Conservation (phyloP, 2,329 filamentous ascomycete genomes). For the Penicillium rolfsii region DNA sequence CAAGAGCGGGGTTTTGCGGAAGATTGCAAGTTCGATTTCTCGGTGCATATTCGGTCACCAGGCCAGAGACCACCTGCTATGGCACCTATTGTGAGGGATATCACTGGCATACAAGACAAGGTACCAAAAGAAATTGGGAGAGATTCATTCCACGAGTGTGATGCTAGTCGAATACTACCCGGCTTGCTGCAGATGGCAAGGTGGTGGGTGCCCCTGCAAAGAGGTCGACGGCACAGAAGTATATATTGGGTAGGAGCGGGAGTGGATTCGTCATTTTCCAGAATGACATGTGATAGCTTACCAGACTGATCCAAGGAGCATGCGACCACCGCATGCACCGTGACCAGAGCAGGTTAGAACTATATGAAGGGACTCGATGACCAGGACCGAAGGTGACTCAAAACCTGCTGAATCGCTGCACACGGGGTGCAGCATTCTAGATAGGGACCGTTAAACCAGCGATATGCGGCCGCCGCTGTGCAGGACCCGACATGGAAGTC, state of each 20-base stretch:
- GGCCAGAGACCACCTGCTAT: background rate
- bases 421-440: too few relatives aligned
- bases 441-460: too few relatives aligned
- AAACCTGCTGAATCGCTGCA: too few relatives aligned
- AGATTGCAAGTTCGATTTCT: background rate
- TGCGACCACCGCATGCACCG: background rate
- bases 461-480: background rate
- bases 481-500: background rate
- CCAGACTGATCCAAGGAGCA: background rate
- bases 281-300: background rate
- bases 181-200: too few relatives aligned
- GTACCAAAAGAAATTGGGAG: background rate
- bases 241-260: too few relatives aligned
- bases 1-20: background rate
- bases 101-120: background rate
- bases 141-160: too few relatives aligned
- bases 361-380: background rate
- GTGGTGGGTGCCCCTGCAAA: too few relatives aligned
- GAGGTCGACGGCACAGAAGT: too few relatives aligned
- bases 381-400: too few relatives aligned
- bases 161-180: too few relatives aligned
- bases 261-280: background rate
- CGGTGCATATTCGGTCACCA: background rate
- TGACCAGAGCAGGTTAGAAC: background rate
- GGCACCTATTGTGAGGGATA: background rate